phyloP scores from a whole-genome alignment of 2,329 filamentous ascomycete genomes.

The Niveomyces coronatus region DNA sequence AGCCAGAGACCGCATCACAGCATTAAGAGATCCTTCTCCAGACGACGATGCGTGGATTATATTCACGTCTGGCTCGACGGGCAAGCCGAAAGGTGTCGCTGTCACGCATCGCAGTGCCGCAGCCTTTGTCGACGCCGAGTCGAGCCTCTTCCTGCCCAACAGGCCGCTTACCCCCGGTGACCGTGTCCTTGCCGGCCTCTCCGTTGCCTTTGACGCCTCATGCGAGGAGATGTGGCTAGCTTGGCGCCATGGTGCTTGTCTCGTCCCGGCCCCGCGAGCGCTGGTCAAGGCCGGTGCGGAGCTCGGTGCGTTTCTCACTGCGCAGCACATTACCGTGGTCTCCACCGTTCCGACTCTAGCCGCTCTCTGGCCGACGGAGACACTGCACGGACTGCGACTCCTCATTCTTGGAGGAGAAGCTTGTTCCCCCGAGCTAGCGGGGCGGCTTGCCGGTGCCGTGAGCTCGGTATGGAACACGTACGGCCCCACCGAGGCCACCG shows the following conservation, averaged over 20 bases:
- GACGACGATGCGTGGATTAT: constrained; percentile 17
- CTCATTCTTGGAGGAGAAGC: constrained; percentile 17
- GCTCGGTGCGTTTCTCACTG: constrained; percentile 13
- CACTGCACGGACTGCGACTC: constrained; percentile 13
- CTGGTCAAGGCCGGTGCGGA: constrained; percentile 15
- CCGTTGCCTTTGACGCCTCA: constrained; percentile 15
- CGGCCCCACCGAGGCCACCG: constrained; percentile 17
- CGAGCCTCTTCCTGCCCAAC: constrained; percentile 13
- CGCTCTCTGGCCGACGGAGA: constrained; percentile 15
- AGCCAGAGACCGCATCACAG: background rate
- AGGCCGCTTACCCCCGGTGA: constrained; percentile 15
- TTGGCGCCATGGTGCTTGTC: constrained; percentile 15
- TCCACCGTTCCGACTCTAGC: constrained; percentile 16
- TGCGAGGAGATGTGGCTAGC: constrained; percentile 18
- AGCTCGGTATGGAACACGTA: constrained; percentile 17
- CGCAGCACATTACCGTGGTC: constrained; percentile 14
- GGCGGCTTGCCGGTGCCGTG: constrained; percentile 12
- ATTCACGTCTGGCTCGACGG: constrained; percentile 13
- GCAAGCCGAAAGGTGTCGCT: constrained; percentile 16
- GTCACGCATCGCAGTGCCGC: constrained; percentile 16
- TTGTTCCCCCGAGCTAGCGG: constrained; percentile 13
- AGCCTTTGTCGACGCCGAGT: constrained; percentile 17
- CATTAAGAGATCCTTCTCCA: constrained; percentile 2
- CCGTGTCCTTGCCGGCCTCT: constrained; percentile 15
- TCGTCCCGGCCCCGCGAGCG: constrained; percentile 14